Conservation (phyloP, 768 basidiomycete genomes). For the Hygrophorus pudorinus region DNA sequence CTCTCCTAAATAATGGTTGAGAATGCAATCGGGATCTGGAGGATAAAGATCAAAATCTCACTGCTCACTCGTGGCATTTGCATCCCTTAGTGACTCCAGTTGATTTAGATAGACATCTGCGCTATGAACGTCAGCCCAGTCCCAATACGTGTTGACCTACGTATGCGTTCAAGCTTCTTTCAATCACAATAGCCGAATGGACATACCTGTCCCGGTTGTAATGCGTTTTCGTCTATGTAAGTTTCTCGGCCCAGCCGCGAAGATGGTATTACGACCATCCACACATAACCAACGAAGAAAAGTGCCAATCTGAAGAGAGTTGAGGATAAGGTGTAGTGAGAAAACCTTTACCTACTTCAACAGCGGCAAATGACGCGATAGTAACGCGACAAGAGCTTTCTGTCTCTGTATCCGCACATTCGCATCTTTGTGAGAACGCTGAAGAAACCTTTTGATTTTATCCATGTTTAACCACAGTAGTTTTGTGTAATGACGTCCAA, state of each 20-base stretch:
- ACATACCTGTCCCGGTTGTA: constrained; percentile 82
- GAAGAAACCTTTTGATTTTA: constrained; percentile 17
- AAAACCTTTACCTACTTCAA: constrained; percentile 25
- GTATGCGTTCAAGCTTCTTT: background rate
- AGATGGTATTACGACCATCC: constrained; percentile 74
- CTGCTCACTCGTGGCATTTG: constrained; percentile 63
- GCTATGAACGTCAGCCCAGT: constrained; percentile 80
- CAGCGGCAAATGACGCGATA: constrained; percentile 25
- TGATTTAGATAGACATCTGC: constrained; percentile 76
- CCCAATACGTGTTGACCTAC: constrained; percentile 87
- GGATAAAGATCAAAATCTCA: constrained; percentile 28
- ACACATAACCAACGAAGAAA: constrained; percentile 61
- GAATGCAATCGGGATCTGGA: background rate
- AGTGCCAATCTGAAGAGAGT: constrained; percentile 39
- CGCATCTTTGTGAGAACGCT: constrained; percentile 12
- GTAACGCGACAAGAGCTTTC: constrained; percentile 21
- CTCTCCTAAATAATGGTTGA: constrained; percentile 39
- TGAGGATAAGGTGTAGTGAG: constrained; percentile 1
- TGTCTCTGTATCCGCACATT: constrained; percentile 38
- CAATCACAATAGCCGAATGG: background rate
- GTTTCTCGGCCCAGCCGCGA: constrained; percentile 52
- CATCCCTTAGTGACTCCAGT: constrained; percentile 51
- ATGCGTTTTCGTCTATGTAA: constrained; percentile 92
- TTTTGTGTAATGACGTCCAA: too few relatives aligned
- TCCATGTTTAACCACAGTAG: background rate